phyloP scores from a whole-genome alignment of 2,329 filamentous ascomycete species.

The Neofusicoccum cordaticola region DNA sequence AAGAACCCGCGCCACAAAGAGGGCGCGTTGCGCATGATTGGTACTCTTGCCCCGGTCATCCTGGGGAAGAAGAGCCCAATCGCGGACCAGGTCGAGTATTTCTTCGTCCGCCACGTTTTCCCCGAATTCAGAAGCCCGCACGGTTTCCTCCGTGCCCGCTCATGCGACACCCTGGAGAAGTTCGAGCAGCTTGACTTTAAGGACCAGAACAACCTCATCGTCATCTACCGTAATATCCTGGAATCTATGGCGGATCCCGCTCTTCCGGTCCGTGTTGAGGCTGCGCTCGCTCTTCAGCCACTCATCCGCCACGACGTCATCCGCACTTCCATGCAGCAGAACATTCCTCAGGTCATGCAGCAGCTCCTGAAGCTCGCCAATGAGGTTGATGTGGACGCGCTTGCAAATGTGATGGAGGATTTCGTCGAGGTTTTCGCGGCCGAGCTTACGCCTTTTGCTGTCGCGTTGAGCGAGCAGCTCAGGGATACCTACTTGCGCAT shows the following conservation, averaged over 20 bases:
- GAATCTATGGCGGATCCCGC: conserved; percentile 96
- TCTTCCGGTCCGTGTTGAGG: conserved; percentile 89
- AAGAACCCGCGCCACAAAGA: conserved; percentile 97
- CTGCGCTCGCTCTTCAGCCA: conserved; percentile 88
- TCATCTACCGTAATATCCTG: conserved; percentile 94
- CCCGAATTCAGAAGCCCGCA: conserved; percentile 92
- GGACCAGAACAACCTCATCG: conserved; percentile 89
- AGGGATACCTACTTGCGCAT: conserved; percentile 95
- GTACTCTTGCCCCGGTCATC: conserved; percentile 88
- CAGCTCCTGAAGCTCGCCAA: conserved; percentile 95
- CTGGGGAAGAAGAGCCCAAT: conserved; percentile 98
- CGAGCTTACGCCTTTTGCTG: conserved; percentile 93
- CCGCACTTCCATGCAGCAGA: conserved; percentile 91
- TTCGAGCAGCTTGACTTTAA: conserved; percentile 97
- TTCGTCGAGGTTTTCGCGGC: conserved; percentile 99
- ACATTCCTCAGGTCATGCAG: conserved; percentile 99
- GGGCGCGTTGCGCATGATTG: conserved; percentile 94
- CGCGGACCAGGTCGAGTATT: conserved; percentile 95
- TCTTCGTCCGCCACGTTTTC: conserved; percentile 97
- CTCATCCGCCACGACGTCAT: conserved; percentile 95
- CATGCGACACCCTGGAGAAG: conserved; percentile 96
- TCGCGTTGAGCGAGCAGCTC: conserved; percentile 91
- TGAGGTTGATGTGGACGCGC: conserved; percentile 93
- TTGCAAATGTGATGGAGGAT: conserved; percentile 99
- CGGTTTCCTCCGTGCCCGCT: conserved; percentile 88